A percentile compares a stretch with the other conserved stretches of the same genome.
phyloP scores from a whole-genome alignment of 1,284 basidiomycete genomes.

The Malassezia sp. region DNA sequence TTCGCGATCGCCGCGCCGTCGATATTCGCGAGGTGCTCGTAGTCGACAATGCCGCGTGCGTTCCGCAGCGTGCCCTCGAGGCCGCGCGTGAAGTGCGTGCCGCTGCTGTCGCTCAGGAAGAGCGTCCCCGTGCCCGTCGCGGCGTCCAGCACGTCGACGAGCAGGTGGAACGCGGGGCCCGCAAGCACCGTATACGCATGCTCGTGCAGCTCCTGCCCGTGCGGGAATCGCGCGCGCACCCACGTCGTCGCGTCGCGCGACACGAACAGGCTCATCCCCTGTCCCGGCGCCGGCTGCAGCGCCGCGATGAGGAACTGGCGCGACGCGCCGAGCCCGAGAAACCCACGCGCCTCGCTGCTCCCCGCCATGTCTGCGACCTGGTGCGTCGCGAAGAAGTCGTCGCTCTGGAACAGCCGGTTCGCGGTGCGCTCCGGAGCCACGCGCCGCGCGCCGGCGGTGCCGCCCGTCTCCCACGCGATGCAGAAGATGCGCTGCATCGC shows the following conservation, averaged over 20 bases:
- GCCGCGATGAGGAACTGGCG: constrained; percentile 39
- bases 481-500: constrained; percentile 36
- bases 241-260: constrained; percentile 31
- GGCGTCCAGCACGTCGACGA: constrained; percentile 63
- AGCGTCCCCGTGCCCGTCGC: constrained; percentile 68
- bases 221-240: constrained; percentile 56
- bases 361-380: constrained; percentile 31
- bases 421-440: too few species aligned
- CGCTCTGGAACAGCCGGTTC: constrained; percentile 31
- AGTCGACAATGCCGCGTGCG: constrained; percentile 76
- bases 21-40: constrained; percentile 78
- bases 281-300: constrained; percentile 21
- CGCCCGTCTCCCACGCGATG: constrained; percentile 38
- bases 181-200: constrained; percentile 94
- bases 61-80: constrained; percentile 84
- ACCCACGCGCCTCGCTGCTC: constrained; percentile 32
- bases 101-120: constrained; percentile 86
- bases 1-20: constrained; percentile 89
- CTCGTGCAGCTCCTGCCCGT: constrained; percentile 67
- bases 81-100: constrained; percentile 86
- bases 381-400: constrained; percentile 35
- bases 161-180: constrained; percentile 77
- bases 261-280: constrained; percentile 37
- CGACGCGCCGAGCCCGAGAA: constrained; percentile 36
- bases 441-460: not conserved